These are phyloP conservation scores for Chaetomium fimeti DNA, from an alignment of 495 filamentous ascomycete genomes.

Conservation along the genomic window DNA sequence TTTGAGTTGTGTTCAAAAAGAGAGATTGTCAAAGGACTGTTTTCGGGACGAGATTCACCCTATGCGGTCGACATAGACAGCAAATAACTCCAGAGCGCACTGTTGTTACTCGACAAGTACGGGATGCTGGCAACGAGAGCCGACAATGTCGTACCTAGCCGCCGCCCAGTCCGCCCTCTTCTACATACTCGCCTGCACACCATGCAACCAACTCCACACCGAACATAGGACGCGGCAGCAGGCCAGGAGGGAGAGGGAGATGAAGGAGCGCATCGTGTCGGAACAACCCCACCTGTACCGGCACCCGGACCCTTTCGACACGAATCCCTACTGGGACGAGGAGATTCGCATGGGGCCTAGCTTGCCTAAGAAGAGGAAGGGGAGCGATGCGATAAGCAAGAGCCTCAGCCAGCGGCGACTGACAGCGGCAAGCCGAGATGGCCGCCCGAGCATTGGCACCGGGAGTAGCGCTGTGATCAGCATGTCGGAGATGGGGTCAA, in stretches of 20 bases:
- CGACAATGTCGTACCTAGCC: constrained; percentile 53
- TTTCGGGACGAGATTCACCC: background rate
- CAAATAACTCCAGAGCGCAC: background rate
- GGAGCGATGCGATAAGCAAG: constrained; percentile 43
- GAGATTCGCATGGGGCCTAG: constrained; percentile 79
- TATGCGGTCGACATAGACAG: background rate
- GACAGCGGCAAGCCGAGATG: constrained; percentile 46
- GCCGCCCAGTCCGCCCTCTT: constrained; percentile 79
- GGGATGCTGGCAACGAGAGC: background rate
- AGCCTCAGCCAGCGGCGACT: constrained; percentile 51
- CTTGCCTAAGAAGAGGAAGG: constrained; percentile 61
- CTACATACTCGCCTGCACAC: constrained; percentile 80
- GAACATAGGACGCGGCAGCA: constrained; percentile 65
- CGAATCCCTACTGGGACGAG: constrained; percentile 82
- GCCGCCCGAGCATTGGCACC: constrained; percentile 35
- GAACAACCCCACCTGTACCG: constrained; percentile 70
- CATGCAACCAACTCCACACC: constrained; percentile 64
- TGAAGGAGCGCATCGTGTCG: constrained; percentile 58
- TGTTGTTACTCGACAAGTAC: background rate
- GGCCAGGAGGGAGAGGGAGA: constrained; percentile 57
- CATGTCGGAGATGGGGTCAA: constrained; percentile 30
- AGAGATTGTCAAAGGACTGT: background rate
- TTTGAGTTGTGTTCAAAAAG: background rate
- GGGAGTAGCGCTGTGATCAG: constrained; percentile 30
- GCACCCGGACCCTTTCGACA: constrained; percentile 77